Evolutionary conservation across 371 early-diverging fungal species (phyloP).

Genomic region (Lichtheimia ramosa): DNA sequence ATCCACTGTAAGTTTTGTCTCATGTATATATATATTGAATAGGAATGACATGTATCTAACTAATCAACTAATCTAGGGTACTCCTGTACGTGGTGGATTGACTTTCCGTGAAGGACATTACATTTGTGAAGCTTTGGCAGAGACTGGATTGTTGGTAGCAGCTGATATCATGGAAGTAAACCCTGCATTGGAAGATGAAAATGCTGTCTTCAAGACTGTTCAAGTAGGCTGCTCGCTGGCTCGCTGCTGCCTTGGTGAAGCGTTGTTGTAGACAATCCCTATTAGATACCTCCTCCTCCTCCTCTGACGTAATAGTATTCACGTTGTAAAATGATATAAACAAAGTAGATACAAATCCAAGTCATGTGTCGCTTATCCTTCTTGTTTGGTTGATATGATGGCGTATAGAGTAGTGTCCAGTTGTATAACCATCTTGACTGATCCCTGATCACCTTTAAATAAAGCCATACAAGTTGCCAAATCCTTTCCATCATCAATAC

Average conservation of each 20-base stretch:
- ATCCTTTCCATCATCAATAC: too few species aligned
- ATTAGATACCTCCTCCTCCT: too few species aligned
- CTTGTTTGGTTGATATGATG: too few species aligned
- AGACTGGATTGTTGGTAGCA: slow-evolving; percentile 89
- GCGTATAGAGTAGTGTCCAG: too few species aligned
- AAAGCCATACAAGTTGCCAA: too few species aligned
- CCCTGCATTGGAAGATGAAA: slow-evolving; percentile 79
- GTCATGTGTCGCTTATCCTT: too few species aligned
- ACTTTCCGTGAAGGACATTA: slow-evolving; percentile 91
- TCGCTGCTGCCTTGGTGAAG: slow-evolving; percentile 81
- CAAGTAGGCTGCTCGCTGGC: slow-evolving; percentile 85
- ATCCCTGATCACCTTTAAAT: too few species aligned
- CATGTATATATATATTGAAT: neutral
- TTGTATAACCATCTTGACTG: too few species aligned
- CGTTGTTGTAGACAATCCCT: slow-evolving; percentile 48
- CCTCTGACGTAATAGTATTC: too few species aligned
- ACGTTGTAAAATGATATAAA: too few species aligned
- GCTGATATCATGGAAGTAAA: slow-evolving; percentile 96
- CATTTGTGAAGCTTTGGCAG: slow-evolving; percentile 88
- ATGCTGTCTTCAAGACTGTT: slow-evolving; percentile 78
- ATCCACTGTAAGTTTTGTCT: slow-evolving; percentile 54
- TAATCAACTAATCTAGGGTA: slow-evolving; percentile 47
- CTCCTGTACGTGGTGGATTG: slow-evolving; percentile 97
- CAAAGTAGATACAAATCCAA: too few species aligned
- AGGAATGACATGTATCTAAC: neutral